A percentile compares a stretch with the other conserved stretches of the same genome.
Conservation (phyloP, 768 basidiomycete genomes). For the Rhizopogon salebrosus region DNA sequence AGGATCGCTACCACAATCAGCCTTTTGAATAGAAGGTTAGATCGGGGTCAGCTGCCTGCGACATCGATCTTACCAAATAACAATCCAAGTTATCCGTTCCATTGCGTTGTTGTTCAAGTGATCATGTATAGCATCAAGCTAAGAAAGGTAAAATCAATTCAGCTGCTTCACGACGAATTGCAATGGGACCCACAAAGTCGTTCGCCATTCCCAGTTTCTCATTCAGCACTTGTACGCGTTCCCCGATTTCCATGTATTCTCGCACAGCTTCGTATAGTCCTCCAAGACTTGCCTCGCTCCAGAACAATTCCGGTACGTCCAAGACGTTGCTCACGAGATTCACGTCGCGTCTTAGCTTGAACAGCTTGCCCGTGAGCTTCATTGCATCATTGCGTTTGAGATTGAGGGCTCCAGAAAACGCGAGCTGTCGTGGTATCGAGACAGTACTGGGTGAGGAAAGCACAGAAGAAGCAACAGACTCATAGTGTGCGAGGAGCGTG, state of each 20-base stretch:
- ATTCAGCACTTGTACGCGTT: slow-evolving; percentile 78
- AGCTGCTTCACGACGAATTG: neutral
- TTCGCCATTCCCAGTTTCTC: slow-evolving; percentile 85
- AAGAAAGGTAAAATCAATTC: neutral
- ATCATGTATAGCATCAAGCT: slow-evolving; percentile 92
- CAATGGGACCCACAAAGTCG: slow-evolving; percentile 63
- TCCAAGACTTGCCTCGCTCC: slow-evolving; percentile 88
- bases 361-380: slow-evolving; percentile 78
- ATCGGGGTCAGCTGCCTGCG: neutral
- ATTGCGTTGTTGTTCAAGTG: slow-evolving; percentile 87
- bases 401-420: slow-evolving; percentile 67
- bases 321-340: slow-evolving; percentile 91
- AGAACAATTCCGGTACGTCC: slow-evolving; percentile 91
- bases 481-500: slow-evolving; percentile 85
- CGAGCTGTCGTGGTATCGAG: slow-evolving; percentile 81
- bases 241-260: slow-evolving; percentile 91
- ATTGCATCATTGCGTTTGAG: slow-evolving; percentile 79
- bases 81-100: slow-evolving; percentile 84
- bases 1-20: slow-evolving; percentile 84
- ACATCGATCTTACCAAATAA: slow-evolving; percentile 49
- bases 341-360: slow-evolving; percentile 84
- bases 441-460: slow-evolving; percentile 73
- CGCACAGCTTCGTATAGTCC: slow-evolving; percentile 88
- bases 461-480: slow-evolving; percentile 70
- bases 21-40: slow-evolving; percentile 40